phyloP scores from a whole-genome alignment of 331 rosid species.

The Quercus lobata region DNA sequence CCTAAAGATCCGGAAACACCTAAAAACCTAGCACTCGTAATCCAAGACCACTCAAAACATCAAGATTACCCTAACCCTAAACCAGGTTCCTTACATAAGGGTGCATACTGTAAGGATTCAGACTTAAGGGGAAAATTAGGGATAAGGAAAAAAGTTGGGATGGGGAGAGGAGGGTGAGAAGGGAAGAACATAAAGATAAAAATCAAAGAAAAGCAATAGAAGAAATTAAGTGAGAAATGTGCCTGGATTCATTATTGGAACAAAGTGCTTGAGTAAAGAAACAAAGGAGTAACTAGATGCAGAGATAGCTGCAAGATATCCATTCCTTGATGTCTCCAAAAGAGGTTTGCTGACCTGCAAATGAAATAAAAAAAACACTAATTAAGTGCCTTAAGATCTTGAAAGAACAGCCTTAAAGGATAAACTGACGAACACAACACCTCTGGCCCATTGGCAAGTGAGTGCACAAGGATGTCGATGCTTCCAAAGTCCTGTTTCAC shows the following conservation, averaged over 20 bases:
- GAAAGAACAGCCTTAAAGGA: not conserved
- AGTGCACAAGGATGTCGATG: conserved; percentile 93
- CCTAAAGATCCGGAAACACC: too few relatives aligned
- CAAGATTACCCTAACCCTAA: too few relatives aligned
- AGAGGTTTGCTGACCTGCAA: conserved; percentile 70
- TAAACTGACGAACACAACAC: conserved; percentile 15
- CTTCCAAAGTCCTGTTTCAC: conserved; percentile 84
- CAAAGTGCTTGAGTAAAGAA: conserved; percentile 77
- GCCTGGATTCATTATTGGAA: conserved; percentile 90
- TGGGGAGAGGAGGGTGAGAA: not conserved
- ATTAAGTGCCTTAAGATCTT: not conserved
- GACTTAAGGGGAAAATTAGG: not conserved
- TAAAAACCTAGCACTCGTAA: too few relatives aligned
- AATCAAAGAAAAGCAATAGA: not conserved
- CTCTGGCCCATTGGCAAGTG: conserved; percentile 98
- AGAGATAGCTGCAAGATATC: conserved; percentile 96
- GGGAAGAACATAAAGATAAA: not conserved
- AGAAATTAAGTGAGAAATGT: conserved; percentile 14
- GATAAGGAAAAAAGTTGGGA: not conserved
- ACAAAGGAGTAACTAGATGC: conserved; percentile 90
- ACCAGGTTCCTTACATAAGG: too few relatives aligned
- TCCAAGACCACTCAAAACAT: too few relatives aligned
- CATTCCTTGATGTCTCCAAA: conserved; percentile 91
- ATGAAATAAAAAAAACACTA: not conserved
- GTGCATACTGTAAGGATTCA: too few relatives aligned